Percentiles rank a stretch among this genome's conserved stretches.
Conservation (phyloP, 2,329 filamentous ascomycete genomes). For the Xylariales sp. region DNA sequence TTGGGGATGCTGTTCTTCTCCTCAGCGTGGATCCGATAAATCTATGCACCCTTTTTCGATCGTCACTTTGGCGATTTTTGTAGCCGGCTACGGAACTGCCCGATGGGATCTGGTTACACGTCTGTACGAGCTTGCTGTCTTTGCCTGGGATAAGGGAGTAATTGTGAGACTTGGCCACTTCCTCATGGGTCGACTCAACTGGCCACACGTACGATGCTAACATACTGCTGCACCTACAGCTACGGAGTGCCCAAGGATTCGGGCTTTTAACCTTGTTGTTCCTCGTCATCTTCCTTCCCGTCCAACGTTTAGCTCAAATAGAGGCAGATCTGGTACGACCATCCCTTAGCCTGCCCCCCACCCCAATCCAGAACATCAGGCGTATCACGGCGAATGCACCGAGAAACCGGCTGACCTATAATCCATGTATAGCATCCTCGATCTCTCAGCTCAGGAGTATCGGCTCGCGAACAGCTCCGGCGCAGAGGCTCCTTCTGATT, state of each 20-base stretch:
- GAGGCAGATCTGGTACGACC: slow-evolving; percentile 74
- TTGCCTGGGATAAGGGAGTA: slow-evolving; percentile 98
- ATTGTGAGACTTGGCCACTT: slow-evolving; percentile 57
- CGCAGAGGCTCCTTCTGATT: slow-evolving; percentile 88
- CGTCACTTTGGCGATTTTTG: slow-evolving; percentile 94
- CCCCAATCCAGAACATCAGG: slow-evolving; percentile 10
- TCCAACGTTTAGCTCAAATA: slow-evolving; percentile 74
- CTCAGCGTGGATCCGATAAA: slow-evolving; percentile 21
- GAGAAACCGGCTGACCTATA: slow-evolving; percentile 5
- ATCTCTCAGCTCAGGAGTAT: slow-evolving; percentile 73
- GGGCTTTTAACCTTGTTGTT: slow-evolving; percentile 79
- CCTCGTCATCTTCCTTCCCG: slow-evolving; percentile 76
- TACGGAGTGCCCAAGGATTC: slow-evolving; percentile 82
- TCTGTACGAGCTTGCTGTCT: slow-evolving; percentile 93
- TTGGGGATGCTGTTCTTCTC: slow-evolving; percentile 4
- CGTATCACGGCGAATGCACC: background rate
- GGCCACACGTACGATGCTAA: slow-evolving; percentile 1
- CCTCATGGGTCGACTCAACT: background rate
- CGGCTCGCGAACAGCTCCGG: slow-evolving; percentile 90
- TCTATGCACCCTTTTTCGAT: slow-evolving; percentile 97
- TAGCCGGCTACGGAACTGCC: slow-evolving; percentile 98
- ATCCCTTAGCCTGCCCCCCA: slow-evolving; percentile 6
- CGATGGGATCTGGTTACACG: slow-evolving; percentile 97
- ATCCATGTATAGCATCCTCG: slow-evolving; percentile 67
- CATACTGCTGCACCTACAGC: slow-evolving; percentile 41